Evolutionary conservation across 1,284 basidiomycete species (phyloP), one percentile per base, ranked within the genome.

Genomic region (Bondarzewia mesenterica): DNA sequence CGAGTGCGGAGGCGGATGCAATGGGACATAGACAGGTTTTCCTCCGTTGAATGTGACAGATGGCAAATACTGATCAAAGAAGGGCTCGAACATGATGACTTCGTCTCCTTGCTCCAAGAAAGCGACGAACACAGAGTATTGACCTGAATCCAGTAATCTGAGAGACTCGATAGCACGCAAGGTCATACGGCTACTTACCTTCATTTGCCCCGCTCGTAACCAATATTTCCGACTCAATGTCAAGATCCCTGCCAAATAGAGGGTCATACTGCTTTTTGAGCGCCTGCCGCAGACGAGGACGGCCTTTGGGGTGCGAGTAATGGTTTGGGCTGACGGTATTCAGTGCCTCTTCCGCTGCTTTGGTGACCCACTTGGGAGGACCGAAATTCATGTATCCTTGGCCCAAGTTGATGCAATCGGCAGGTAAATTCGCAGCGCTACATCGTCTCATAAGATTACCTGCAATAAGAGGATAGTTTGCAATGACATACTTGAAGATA

Each of bases 41-140:
- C 93, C 94, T 26, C 88, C 89, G 60, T 96, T 93, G 78, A 96
- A 96, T 22, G 83, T 89, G 49, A 96, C 83, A 7, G 89, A 90
- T 32, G 92, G 86, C 52, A 89, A 79, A 70, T 97, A 99, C 66
- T 99, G 96, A 63, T 98, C 94, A 62, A 97, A 98, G 75, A 93
- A 94, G 5, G 92, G 95, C 69, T 99, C 96, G 61, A 99, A 94
- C 76, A 97, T 84, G 65, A 99, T 94, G 52, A 99, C 96, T 67
- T 98, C 95, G 63, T 99, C 96, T 7, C 87, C 93, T 32, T 80
- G 74, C 54, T 95, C 83, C 42, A 93, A 68, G 70, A 94, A 95
- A 0, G 94, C 93, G 18, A 82, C 78, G 58, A 94, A 85, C 49
- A 92, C 87, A 45, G 92, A 83, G 64, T 93, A 97, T 71, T 92